Base-by-base conservation (phyloP, 2,329 filamentous ascomycete species). In the Ophiostoma pallidulum region DNA sequence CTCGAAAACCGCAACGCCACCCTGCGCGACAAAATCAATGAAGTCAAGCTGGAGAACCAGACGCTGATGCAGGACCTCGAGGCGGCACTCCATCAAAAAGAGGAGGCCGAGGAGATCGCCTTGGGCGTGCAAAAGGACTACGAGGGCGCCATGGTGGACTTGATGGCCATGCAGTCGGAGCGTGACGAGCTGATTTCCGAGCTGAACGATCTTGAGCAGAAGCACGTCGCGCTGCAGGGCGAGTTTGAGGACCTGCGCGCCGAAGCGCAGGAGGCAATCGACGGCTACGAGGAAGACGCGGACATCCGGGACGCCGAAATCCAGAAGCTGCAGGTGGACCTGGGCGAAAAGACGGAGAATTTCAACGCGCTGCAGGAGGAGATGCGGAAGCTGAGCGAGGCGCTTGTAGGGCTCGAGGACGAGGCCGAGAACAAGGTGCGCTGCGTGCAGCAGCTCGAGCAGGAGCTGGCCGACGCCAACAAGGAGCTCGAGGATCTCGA, bases 301-400 rank as follows among this genome's bases (percentile, higher is more conserved):
- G 85, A 90, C 47, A 76, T 84, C 59, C 83, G 84, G 51, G 77
- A 78, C 38, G 76, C 80, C 5, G 85, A 91, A 56, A 78, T 82
- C 36, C 75, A 84, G 54, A 77, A 79, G 13, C 66, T 92, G 22
- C 77, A 84, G 49, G 72, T 77, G 13, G 86, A 92, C 35, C 68
- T 95, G 13, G 77, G 79, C 52, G 84, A 86, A 53, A 79, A 84
- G 45, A 81, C 81, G 12, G 90, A 97, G 59, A 94, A 92, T 61
- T 91, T 96, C 64, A 81, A 84, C 54, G 86, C 87, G n/a, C 69
- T 98, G 45, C 91, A 97, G 60, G 81, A 84, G 50, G 92, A 97
- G 70, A 92, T 98, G 82, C 85, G 90, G 53, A 84, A 83, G 57
- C 84, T 96, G 65, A 94, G 86, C 58, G 88, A 95, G 57, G 84